Percentiles rank a stretch among this genome's conserved stretches.
Evolutionary conservation across 176 grass and related monocot species (phyloP).

Genomic region (Avena eriantha): DNA sequence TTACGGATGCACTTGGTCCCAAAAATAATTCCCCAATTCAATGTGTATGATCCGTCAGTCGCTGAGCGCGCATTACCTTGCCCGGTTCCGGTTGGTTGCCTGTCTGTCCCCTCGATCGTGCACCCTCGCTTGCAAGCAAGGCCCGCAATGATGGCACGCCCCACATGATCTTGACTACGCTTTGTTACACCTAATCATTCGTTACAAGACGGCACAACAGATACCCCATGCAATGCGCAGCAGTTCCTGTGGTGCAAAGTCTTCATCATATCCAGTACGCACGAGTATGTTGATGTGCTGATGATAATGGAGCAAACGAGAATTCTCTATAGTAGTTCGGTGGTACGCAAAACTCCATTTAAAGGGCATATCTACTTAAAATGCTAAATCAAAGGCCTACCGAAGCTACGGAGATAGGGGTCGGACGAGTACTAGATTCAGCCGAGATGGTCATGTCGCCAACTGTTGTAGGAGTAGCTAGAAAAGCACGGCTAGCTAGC

Average conservation of each 20-base stretch:
- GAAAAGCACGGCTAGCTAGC: neutral
- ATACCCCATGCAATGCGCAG: neutral
- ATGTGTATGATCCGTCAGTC: neutral
- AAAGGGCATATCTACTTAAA: too few relatives aligned
- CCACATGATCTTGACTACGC: conserved; percentile 25
- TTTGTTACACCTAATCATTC: conserved; percentile 44
- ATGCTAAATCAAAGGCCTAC: neutral
- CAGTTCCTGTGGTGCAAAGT: neutral
- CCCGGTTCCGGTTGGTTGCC: conserved; percentile 15
- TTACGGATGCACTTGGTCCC: conserved; percentile 35
- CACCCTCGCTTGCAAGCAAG: conserved; percentile 60
- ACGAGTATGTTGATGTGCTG: conserved; percentile 29
- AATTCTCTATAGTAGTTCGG: neutral
- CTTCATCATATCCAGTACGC: conserved; percentile 22
- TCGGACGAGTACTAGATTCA: neutral
- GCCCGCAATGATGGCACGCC: conserved; percentile 23
- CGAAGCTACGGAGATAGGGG: neutral
- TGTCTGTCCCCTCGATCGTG: neutral
- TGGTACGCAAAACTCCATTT: too few relatives aligned
- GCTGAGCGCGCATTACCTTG: neutral
- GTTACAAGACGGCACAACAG: neutral
- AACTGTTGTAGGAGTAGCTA: neutral
- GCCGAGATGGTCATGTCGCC: conserved; percentile 27
- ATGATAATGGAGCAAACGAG: conserved; percentile 34
- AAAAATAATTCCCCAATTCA: conserved; percentile 2